phyloP scores from a whole-genome alignment of 2,329 filamentous ascomycete species.

The Cladophialophora yegresii region DNA sequence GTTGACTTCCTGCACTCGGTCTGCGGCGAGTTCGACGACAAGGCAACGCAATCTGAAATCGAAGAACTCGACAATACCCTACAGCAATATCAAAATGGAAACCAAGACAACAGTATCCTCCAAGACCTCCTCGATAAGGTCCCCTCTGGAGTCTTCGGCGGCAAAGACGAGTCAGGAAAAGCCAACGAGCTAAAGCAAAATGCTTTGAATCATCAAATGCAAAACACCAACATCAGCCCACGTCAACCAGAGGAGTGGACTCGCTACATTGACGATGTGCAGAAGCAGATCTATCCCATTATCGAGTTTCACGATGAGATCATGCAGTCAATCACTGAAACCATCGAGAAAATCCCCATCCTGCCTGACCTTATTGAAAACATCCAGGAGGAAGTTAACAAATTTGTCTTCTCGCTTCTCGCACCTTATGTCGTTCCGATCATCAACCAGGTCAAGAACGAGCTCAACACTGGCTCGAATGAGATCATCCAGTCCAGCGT shows the following conservation, averaged over 20 bases:
- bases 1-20: conserved; percentile 94
- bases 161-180: conserved; percentile 71
- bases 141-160: conserved; percentile 76
- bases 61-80: conserved; percentile 85
- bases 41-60: conserved; percentile 87
- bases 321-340: conserved; percentile 73
- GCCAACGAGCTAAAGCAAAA: conserved; percentile 78
- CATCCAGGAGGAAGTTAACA: conserved; percentile 79
- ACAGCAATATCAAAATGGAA: conserved; percentile 59
- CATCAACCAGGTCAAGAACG: conserved; percentile 80
- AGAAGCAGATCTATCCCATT: conserved; percentile 80
- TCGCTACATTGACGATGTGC: conserved; percentile 70
- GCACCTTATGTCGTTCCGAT: conserved; percentile 86
- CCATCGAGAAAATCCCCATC: conserved; percentile 82
- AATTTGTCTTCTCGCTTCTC: conserved; percentile 89
- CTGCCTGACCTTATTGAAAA: conserved; percentile 83
- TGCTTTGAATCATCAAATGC: conserved; percentile 71
- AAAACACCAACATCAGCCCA: conserved; percentile 72
- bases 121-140: conserved; percentile 80
- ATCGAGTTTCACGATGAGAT: conserved; percentile 89
- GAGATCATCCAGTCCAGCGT: conserved; percentile 85
- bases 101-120: conserved; percentile 64
- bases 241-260: conserved; percentile 83
- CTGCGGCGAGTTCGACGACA: conserved; percentile 76
- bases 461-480: conserved; percentile 80